These are phyloP conservation scores for Moniliella sp. DNA, from an alignment of 1,284 basidiomycete species.

Conservation along the genomic window DNA sequence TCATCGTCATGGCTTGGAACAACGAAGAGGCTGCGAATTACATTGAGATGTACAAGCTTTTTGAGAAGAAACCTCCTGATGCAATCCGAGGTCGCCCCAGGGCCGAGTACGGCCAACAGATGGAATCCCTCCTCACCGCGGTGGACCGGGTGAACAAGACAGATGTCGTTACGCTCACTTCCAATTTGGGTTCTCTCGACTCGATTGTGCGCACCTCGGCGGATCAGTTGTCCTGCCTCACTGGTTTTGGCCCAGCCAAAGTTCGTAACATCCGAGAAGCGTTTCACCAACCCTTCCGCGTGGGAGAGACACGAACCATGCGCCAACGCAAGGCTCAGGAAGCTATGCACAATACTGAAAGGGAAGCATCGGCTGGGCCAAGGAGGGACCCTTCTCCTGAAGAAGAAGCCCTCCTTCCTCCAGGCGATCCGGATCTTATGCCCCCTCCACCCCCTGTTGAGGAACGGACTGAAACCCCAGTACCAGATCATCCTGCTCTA, in stretches of 20 bases:
- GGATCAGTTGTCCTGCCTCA: slow-evolving; percentile 57
- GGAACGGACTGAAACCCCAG: neutral
- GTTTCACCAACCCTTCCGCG: slow-evolving; percentile 38
- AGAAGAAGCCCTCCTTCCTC: neutral
- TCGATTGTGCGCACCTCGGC: slow-evolving; percentile 37
- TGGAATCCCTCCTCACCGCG: slow-evolving; percentile 66
- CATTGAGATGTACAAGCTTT: slow-evolving; percentile 70
- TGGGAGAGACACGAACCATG: slow-evolving; percentile 43
- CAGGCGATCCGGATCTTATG: neutral
- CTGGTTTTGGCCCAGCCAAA: slow-evolving; percentile 84
- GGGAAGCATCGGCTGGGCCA: too few relatives aligned
- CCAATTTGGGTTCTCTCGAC: slow-evolving; percentile 70
- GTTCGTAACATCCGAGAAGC: slow-evolving; percentile 46
- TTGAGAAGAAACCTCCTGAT: slow-evolving; percentile 77
- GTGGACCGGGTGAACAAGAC: slow-evolving; percentile 91
- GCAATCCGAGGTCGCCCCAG: slow-evolving; percentile 78
- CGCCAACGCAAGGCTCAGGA: neutral
- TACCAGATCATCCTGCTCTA: neutral
- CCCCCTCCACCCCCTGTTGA: neutral
- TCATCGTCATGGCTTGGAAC: slow-evolving; percentile 73
- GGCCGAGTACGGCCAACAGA: slow-evolving; percentile 59
- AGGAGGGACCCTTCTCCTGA: neutral
- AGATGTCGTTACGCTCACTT: slow-evolving; percentile 76
- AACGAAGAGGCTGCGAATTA: slow-evolving; percentile 74
- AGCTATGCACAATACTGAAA: neutral